Evolutionary conservation across 192 early-diverging fungal genomes (phyloP).

Genomic region (Pilaira anomala): DNA sequence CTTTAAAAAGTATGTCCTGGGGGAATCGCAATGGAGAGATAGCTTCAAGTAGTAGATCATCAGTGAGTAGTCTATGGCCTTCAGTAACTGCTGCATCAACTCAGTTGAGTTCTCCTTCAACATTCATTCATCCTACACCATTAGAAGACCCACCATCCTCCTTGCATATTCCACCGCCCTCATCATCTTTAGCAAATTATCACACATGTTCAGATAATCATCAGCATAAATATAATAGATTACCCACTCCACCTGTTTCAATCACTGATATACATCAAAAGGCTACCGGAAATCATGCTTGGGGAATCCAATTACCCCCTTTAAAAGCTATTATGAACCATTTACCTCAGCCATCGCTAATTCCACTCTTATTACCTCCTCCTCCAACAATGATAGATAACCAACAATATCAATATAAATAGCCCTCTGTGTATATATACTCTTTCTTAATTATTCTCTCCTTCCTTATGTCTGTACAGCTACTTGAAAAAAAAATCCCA

Average conservation of each 20-base stretch:
- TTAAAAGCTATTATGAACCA: constrained; percentile 19
- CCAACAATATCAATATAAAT: too few relatives aligned
- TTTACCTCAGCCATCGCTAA: not conserved
- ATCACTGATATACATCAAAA: not conserved
- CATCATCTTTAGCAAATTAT: not conserved
- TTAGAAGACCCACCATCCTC: not conserved
- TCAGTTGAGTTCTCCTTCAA: too few relatives aligned
- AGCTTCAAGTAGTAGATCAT: not conserved
- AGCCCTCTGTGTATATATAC: not conserved
- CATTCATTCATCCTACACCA: too few relatives aligned
- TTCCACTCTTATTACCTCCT: not conserved
- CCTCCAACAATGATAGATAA: not conserved
- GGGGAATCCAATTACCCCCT: constrained; percentile 21
- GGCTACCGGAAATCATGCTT: constrained; percentile 1
- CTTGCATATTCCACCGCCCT: not conserved
- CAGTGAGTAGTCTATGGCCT: not conserved
- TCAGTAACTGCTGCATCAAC: not conserved
- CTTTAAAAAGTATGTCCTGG: not conserved
- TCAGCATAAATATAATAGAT: not conserved
- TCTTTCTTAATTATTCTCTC: not conserved
- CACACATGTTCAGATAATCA: constrained; percentile 12
- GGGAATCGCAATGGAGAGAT: not conserved
- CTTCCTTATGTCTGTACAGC: not conserved
- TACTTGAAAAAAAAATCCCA: not conserved
- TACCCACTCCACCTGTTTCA: not conserved